Evolutionary conservation across 1,139 yeast species (phyloP).

Genomic region (Pichia sp.): DNA sequence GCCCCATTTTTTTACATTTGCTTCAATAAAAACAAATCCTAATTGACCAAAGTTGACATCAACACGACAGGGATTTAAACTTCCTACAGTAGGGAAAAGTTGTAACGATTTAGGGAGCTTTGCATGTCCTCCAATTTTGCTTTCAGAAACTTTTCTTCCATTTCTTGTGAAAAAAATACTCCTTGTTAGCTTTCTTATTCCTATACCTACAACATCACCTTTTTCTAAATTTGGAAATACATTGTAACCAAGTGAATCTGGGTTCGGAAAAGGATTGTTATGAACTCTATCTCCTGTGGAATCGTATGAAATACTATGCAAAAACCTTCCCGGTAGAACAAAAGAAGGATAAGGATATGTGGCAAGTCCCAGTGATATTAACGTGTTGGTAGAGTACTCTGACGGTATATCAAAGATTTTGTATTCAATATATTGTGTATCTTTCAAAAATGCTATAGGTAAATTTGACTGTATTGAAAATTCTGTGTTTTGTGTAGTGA

Average conservation of each 20-base stretch:
- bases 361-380: slow-evolving; percentile 37
- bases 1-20: slow-evolving; percentile 59
- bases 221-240: slow-evolving; percentile 39
- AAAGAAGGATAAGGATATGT: slow-evolving; percentile 53
- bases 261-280: slow-evolving; percentile 39
- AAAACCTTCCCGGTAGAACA: slow-evolving; percentile 50
- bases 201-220: slow-evolving; percentile 65
- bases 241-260: slow-evolving; percentile 1
- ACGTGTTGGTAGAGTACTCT: slow-evolving; percentile 28
- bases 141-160: slow-evolving; percentile 62
- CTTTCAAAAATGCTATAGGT: slow-evolving; percentile 75
- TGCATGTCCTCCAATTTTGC: slow-evolving; percentile 62
- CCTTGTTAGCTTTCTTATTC: slow-evolving; percentile 53
- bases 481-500: slow-evolving; percentile 58
- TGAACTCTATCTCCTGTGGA: slow-evolving; percentile 46
- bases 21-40: slow-evolving; percentile 54
- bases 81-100: slow-evolving; percentile 44
- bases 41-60: slow-evolving; percentile 53
- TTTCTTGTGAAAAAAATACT: slow-evolving; percentile 62
- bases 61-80: slow-evolving; percentile 43
- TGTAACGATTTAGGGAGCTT: slow-evolving; percentile 32
- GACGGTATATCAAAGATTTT: slow-evolving; percentile 59
- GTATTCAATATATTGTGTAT: slow-evolving; percentile 85
- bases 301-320: slow-evolving; percentile 43
- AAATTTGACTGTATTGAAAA: slow-evolving; percentile 78